phyloP scores from a whole-genome alignment of 2,329 filamentous ascomycete genomes.

The Diaporthe ampelina region DNA sequence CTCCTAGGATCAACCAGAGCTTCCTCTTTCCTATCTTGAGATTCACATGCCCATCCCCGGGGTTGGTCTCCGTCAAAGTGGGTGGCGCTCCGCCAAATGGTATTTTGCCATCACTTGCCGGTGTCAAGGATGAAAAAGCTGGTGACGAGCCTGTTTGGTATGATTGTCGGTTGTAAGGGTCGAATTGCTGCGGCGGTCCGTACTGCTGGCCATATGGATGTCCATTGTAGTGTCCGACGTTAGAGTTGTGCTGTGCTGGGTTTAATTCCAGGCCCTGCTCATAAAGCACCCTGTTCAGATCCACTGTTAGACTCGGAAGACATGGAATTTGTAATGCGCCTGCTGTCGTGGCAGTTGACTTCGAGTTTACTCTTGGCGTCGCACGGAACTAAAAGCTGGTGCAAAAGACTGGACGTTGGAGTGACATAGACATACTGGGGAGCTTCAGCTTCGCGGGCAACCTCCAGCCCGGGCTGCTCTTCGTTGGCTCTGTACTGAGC shows the following conservation, averaged over 20 bases:
- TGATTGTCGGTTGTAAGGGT: background rate
- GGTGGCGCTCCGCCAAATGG: background rate
- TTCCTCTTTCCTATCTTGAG: slow-evolving; percentile 15
- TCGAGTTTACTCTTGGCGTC: background rate
- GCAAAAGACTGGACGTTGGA: background rate
- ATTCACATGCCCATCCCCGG: background rate
- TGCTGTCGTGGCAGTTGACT: background rate
- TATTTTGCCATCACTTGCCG: slow-evolving; percentile 17
- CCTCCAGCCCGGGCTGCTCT: slow-evolving; percentile 29
- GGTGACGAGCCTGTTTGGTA: background rate
- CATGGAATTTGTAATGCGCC: background rate
- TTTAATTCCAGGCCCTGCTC: slow-evolving; percentile 12
- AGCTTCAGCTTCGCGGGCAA: slow-evolving; percentile 16
- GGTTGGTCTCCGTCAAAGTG: background rate
- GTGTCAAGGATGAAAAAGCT: slow-evolving; percentile 1
- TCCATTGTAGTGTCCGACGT: background rate
- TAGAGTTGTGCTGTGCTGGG: background rate
- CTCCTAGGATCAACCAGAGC: background rate
- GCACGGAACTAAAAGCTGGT: background rate
- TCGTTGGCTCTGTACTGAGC: background rate
- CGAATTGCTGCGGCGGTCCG: background rate
- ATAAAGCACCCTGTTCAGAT: background rate
- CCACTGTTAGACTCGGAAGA: background rate
- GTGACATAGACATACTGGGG: slow-evolving; percentile 14
- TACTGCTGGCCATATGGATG: slow-evolving; percentile 5